Conservation (phyloP, 1,284 basidiomycete species). For the Apiotrichum gracile region DNA sequence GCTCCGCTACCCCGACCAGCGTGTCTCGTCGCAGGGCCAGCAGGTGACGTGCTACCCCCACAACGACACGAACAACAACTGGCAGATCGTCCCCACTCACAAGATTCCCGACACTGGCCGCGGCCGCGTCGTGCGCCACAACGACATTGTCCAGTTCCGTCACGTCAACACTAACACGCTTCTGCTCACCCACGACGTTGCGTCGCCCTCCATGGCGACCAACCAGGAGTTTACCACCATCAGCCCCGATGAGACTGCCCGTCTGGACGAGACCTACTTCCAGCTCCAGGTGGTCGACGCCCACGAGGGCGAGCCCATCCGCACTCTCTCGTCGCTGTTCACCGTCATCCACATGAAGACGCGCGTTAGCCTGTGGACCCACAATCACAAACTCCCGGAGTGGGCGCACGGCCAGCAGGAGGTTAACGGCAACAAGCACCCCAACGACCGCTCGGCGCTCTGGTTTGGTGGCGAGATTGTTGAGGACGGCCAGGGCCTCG, state of each 20-base stretch:
- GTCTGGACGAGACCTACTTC: constrained; percentile 84
- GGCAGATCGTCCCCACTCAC: constrained; percentile 92
- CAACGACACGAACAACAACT: constrained; percentile 74
- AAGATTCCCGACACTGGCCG: constrained; percentile 82
- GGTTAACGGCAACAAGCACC: constrained; percentile 95
- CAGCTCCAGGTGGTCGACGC: constrained; percentile 65
- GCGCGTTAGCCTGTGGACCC: constrained; percentile 90
- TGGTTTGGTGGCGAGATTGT: constrained; percentile 88
- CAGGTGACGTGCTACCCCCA: constrained; percentile 94
- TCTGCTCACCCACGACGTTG: constrained; percentile 94
- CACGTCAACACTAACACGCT: constrained; percentile 79
- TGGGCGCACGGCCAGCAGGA: constrained; percentile 98
- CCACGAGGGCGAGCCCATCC: constrained; percentile 71
- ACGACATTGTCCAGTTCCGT: constrained; percentile 80
- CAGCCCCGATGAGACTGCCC: constrained; percentile 58
- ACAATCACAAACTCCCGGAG: constrained; percentile 74
- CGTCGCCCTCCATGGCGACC: constrained; percentile 92
- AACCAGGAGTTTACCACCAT: constrained; percentile 98
- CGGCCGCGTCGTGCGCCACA: constrained; percentile 79
- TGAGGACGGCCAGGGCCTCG: constrained; percentile 59
- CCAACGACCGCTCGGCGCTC: constrained; percentile 69
- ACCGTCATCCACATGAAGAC: constrained; percentile 82
- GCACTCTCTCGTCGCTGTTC: constrained; percentile 87
- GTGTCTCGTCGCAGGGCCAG: constrained; percentile 92
- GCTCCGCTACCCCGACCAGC: constrained; percentile 89